These are phyloP conservation scores for Psophocarpus tetragonolobus DNA, from an alignment of 306 rosid species.

Conservation along the genomic window DNA sequence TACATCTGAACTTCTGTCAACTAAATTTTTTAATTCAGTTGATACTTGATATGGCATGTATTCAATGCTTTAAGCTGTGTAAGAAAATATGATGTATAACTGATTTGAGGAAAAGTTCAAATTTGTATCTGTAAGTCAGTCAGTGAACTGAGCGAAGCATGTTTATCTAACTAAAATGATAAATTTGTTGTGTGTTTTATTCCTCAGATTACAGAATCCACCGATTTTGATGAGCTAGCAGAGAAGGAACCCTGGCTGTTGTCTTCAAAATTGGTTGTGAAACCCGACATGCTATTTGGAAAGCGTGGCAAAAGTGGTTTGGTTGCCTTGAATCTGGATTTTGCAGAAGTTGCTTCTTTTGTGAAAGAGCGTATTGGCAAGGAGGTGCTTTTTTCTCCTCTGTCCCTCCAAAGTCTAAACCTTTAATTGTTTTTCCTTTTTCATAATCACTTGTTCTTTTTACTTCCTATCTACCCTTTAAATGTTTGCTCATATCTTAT, in stretches of 20 bases:
- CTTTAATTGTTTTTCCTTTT: not conserved
- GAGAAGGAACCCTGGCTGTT: conserved; percentile 92
- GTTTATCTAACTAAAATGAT: conserved; percentile 14
- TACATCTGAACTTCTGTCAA: not conserved
- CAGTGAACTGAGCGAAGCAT: not conserved
- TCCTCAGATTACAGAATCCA: conserved; percentile 66
- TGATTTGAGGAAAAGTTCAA: not conserved
- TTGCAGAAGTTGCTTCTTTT: conserved; percentile 74
- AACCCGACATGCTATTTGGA: conserved; percentile 98
- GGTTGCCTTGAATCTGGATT: conserved; percentile 85
- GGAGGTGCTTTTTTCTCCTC: conserved; percentile 58
- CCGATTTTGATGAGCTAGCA: conserved; percentile 72
- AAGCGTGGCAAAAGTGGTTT: conserved; percentile 99
- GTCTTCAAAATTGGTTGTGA: conserved; percentile 86
- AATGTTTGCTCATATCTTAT: conserved; percentile 25
- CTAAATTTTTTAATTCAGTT: not conserved
- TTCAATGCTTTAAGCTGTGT: conserved; percentile 21
- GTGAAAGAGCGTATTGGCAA: conserved; percentile 88
- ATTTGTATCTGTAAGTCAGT: not conserved
- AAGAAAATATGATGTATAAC: not conserved
- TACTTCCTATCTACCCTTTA: not conserved
- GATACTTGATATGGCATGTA: not conserved
- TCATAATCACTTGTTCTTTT: not conserved
- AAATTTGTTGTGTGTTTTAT: conserved; percentile 15
- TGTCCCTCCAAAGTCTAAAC: not conserved